Evolutionary conservation across 169 alveolate species (phyloP).

Genomic region (Plasmodium gonderi): DNA sequence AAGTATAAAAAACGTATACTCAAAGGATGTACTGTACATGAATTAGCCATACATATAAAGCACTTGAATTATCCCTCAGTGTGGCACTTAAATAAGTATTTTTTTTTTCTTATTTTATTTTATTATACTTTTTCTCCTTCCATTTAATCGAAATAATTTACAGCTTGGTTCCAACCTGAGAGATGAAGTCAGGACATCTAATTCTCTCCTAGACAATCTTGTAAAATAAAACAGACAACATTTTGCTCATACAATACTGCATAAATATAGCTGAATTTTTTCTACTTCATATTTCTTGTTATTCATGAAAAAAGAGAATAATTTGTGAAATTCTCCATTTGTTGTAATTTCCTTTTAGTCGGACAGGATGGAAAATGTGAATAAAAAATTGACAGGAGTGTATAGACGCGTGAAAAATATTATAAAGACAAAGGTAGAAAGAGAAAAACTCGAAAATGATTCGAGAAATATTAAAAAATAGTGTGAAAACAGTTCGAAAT

Average conservation of each 20-base stretch:
- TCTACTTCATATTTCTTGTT: too few species aligned
- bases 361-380: slow-evolving; percentile 53
- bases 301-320: too few species aligned
- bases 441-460: not conserved
- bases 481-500: not conserved
- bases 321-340: too few species aligned
- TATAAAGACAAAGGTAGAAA: slow-evolving; percentile 54
- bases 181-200: slow-evolving; percentile 68
- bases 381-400: slow-evolving; percentile 60
- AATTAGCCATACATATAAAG: not conserved
- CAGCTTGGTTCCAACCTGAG: slow-evolving; percentile 69
- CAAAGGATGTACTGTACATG: not conserved
- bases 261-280: too few species aligned
- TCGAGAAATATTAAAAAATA: too few species aligned
- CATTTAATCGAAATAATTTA: slow-evolving; percentile 1
- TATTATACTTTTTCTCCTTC: not conserved
- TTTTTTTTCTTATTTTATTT: not conserved
- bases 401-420: slow-evolving; percentile 57
- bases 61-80: not conserved
- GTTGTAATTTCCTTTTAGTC: slow-evolving; percentile 26
- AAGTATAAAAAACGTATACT: not conserved
- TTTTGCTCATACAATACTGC: too few species aligned
- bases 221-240: slow-evolving; percentile 33
- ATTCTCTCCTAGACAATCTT: slow-evolving; percentile 47
- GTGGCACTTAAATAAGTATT: not conserved